These are phyloP conservation scores for Lecanicillium sp. DNA, from an alignment of 2,329 filamentous ascomycete species.

Conservation along the genomic window DNA sequence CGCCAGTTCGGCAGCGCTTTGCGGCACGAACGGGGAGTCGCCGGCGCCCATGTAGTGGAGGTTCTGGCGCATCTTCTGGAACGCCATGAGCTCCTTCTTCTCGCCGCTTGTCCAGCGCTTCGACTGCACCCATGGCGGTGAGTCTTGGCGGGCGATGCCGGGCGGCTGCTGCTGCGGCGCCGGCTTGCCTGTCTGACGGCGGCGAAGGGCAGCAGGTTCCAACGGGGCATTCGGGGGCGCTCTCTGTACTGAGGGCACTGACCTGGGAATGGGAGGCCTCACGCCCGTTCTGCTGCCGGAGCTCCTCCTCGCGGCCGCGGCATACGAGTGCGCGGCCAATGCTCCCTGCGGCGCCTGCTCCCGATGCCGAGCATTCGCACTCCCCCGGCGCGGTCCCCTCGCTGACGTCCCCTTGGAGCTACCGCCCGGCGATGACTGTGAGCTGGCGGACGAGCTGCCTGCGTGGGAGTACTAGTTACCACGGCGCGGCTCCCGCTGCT, in stretches of 20 bases:
- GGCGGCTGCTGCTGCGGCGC: not conserved
- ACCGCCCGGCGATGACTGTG: constrained; percentile 2
- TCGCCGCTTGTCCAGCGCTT: constrained; percentile 16
- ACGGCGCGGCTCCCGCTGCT: constrained; percentile 3
- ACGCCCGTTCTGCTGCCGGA: not conserved
- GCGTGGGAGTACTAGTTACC: constrained; percentile 14
- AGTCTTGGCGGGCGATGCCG: not conserved
- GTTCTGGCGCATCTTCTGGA: constrained; percentile 17
- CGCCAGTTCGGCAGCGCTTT: constrained; percentile 14
- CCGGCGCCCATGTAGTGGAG: constrained; percentile 14
- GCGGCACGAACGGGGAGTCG: constrained; percentile 19
- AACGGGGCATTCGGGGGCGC: not conserved
- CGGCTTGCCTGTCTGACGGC: not conserved
- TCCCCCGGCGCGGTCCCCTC: not conserved
- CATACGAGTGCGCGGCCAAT: not conserved
- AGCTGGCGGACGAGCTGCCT: constrained; percentile 11
- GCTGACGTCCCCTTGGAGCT: not conserved
- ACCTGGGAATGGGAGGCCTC: not conserved
- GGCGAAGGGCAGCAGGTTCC: constrained; percentile 3
- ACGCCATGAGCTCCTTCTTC: constrained; percentile 15
- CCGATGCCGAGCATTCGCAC: not conserved
- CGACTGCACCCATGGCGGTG: constrained; percentile 13
- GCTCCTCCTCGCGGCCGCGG: not conserved
- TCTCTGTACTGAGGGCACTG: not conserved
- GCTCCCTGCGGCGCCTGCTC: no score